Conservation (phyloP, 306 rosid species). For the Hippophae rhamnoides region DNA sequence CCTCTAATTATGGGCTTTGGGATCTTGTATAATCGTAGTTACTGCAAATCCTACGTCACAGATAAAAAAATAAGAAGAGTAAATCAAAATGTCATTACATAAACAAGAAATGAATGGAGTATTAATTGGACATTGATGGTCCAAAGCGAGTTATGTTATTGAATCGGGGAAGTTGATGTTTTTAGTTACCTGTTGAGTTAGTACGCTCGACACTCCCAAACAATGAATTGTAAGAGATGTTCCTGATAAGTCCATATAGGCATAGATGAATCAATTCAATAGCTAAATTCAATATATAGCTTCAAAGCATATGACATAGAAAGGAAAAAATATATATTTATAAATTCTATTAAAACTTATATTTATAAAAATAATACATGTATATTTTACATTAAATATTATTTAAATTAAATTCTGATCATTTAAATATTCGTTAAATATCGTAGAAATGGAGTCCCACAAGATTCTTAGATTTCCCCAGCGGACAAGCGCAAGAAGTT, state of each 20-base stretch:
- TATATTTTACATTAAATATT: too few species aligned
- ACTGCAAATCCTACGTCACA: conserved; percentile 6
- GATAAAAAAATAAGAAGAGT: background rate
- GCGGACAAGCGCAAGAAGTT: conserved; percentile 19
- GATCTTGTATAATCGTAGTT: conserved; percentile 17
- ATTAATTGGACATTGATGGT: too few species aligned
- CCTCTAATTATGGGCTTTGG: conserved; percentile 6
- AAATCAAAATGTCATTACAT: too few species aligned
- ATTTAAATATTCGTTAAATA: too few species aligned
- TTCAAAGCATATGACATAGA: too few species aligned
- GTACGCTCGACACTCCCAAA: background rate
- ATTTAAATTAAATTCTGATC: too few species aligned
- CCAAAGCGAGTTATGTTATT: background rate
- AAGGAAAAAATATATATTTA: too few species aligned
- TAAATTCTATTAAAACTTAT: too few species aligned
- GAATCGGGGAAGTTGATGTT: too few species aligned
- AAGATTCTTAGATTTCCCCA: conserved; percentile 10
- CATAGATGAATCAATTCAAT: background rate
- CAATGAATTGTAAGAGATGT: conserved; percentile 12
- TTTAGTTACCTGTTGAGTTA: conserved; percentile 1
- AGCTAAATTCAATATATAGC: background rate
- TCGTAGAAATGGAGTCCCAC: conserved; percentile 6
- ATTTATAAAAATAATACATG: too few species aligned
- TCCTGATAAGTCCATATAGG: background rate
- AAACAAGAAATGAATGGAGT: too few species aligned